Evolutionary conservation across 192 early-diverging fungal species (phyloP), one percentile per base, ranked within the genome.

Genomic region (Backusella macrospora): DNA sequence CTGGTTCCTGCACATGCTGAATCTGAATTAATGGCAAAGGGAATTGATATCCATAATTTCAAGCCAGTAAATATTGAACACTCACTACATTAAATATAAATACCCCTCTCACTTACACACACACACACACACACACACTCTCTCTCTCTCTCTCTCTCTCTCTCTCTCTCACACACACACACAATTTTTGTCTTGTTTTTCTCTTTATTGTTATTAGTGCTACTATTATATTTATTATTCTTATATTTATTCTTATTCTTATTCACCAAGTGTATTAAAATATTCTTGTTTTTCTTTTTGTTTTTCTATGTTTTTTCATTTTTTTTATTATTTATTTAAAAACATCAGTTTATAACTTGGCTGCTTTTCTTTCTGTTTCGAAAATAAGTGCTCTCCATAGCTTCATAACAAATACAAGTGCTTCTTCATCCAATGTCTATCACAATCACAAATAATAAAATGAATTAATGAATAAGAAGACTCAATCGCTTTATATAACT

Each of bases 381-480:
- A 87, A 94, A 46, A 96, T 93, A 12, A 96, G 74, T 85, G 90
- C 91, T 47, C 95, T 86, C 96, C 96, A 99, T 12, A 98, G 79
- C 68, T 90, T 91, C 75, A 90, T 89, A 9, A 97, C 96, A 88
- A 99, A 93, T 39, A 87, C 83, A 18, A 88, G 86, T 4, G 96
- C 91, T 63, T 96, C 96, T 16, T 96, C 95, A 70, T 94, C 96
- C 67, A 98, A 83, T 1, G 92, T 89, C 92, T 94, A 82, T 2
- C n/a, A n/a, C n/a, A n/a, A n/a, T n/a, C n/a, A n/a, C n/a, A n/a
- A n/a, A n/a, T n/a, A n/a, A n/a, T n/a, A n/a, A 62, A 42, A 21
- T 37, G 39, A 15, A 38, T 37, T 12, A 38, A 14, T n/a, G n/a
- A 39, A 74, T 70, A 43, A 86, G 13, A 37, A 37, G 37, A 55